Conservation (phyloP, 352 stramenopile genomes). For the Pythium periplocum region DNA sequence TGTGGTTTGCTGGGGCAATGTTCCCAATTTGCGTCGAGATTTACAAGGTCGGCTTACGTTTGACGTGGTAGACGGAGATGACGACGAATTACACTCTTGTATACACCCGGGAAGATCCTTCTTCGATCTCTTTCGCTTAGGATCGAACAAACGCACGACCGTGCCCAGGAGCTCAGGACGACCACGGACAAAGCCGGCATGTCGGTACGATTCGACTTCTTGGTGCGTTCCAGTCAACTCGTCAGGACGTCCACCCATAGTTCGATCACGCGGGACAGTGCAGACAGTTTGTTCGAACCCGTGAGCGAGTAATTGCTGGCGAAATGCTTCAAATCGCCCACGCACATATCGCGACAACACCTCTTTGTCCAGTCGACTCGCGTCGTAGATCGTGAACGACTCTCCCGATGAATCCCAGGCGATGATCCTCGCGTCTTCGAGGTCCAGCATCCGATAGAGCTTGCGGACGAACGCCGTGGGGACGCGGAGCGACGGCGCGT, state of each 20-base stretch:
- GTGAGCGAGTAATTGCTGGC: conserved; percentile 68
- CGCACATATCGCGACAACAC: conserved; percentile 68
- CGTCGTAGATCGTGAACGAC: conserved; percentile 52
- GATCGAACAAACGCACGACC: neutral
- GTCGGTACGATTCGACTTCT: conserved; percentile 5
- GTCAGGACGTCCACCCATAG: conserved; percentile 3
- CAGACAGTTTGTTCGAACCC: conserved; percentile 29
- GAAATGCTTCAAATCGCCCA: conserved; percentile 53
- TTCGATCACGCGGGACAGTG: neutral
- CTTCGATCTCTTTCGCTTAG: no score
- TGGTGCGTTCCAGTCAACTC: conserved; percentile 10
- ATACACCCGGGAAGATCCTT: no score
- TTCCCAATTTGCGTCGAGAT: no score
- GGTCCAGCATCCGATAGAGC: conserved; percentile 70
- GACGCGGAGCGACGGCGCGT: conserved; percentile 8
- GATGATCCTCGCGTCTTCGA: conserved; percentile 47
- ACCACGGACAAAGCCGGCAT: neutral
- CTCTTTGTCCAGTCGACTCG: conserved; percentile 30
- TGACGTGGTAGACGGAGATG: no score
- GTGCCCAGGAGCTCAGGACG: neutral
- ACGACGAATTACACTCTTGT: no score
- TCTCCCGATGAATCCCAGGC: conserved; percentile 41
- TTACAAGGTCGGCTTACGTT: no score
- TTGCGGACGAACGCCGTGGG: conserved; percentile 70
- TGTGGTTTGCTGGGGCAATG: no score